Base-by-base conservation (phyloP, 305 asterid genomes). In the Ajuga reptans region DNA sequence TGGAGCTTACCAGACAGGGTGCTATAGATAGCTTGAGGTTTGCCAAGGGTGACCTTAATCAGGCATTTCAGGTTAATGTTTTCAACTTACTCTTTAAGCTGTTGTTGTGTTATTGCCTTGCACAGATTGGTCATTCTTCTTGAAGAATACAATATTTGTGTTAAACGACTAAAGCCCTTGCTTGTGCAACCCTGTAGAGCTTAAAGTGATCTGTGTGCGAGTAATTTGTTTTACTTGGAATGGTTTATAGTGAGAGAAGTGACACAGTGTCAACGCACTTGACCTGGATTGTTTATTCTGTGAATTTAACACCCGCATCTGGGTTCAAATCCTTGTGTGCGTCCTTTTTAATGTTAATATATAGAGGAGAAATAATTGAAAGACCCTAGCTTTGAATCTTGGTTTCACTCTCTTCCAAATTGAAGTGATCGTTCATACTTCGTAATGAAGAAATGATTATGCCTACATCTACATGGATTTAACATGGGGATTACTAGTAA, bases 1-100 rank as follows among this genome's bases (percentile, higher is more conserved):
- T 89, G 78, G 97, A 93, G 82, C 89, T 93, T 58, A 87, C 97
- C 14, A 87, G 99, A 78, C 99, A 90, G 78, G 95, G 95, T 76
- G 97, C 96, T 33, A 84, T 93, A 58, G 97, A 93, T 72, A 91
- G 99, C 88, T 76, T 93, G 92, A 91, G 87, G 79, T 83, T 89
- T 79, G 88, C 99, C 56, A 91, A 86, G 91, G 99, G 99, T 43
- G 96, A 91, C 75, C 47, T 89, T 52, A 76, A 83, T 80, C 90
- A 77, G 85, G 97, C 97, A 71, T 93, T 93, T 85, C 95, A 91
- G 99, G 99, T 93, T 31, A 56, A 60, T 69, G 39, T 68, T 69
- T 68, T 50, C 21, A 42, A 73, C 73, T 36, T 68, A 14, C 37
- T 50, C 56, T 17, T n/a, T 41, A 36, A 73, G 53, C 50, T 49